These are phyloP conservation scores for Trichoderma sp. DNA, from an alignment of 2,329 filamentous ascomycete genomes.

Conservation along the genomic window DNA sequence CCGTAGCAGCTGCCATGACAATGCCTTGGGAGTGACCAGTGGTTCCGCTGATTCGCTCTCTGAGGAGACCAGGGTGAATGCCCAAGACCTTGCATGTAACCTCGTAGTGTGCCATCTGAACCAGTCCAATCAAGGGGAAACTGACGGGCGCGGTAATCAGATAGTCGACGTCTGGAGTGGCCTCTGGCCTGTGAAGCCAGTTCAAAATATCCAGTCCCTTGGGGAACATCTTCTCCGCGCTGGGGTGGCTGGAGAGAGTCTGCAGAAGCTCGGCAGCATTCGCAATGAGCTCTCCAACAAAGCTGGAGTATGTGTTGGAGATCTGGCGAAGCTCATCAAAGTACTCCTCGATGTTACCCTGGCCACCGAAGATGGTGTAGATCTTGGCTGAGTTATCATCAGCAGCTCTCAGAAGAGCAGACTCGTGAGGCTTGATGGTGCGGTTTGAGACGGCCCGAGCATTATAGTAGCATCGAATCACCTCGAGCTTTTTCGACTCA, in stretches of 20 bases:
- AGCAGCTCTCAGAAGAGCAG: constrained; percentile 86
- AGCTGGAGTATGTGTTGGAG: constrained; percentile 86
- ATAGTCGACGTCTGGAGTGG: constrained; percentile 92
- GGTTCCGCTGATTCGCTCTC: constrained; percentile 81
- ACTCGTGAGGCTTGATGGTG: constrained; percentile 89
- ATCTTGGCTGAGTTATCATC: constrained; percentile 81
- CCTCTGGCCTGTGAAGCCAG: constrained; percentile 88
- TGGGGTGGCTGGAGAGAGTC: constrained; percentile 77
- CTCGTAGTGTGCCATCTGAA: constrained; percentile 93
- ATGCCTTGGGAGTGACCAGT: constrained; percentile 98
- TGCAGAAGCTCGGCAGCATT: constrained; percentile 86
- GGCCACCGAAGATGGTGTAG: constrained; percentile 94
- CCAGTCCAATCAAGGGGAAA: constrained; percentile 91
- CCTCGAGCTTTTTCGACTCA: constrained; percentile 85
- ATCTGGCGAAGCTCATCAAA: constrained; percentile 96
- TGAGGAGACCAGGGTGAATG: constrained; percentile 83
- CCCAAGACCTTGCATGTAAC: constrained; percentile 92
- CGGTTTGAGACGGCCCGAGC: constrained; percentile 83
- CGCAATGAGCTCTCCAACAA: constrained; percentile 83
- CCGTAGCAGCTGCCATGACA: constrained; percentile 88
- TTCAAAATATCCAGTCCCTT: constrained; percentile 95
- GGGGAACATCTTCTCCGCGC: constrained; percentile 91
- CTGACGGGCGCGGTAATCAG: constrained; percentile 93
- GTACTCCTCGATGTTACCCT: constrained; percentile 99
- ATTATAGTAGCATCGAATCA: constrained; percentile 89